Evolutionary conservation across 2,329 filamentous ascomycete genomes (phyloP), one percentile per base, ranked within the genome.

Genomic region (Cladosporium phlei): DNA sequence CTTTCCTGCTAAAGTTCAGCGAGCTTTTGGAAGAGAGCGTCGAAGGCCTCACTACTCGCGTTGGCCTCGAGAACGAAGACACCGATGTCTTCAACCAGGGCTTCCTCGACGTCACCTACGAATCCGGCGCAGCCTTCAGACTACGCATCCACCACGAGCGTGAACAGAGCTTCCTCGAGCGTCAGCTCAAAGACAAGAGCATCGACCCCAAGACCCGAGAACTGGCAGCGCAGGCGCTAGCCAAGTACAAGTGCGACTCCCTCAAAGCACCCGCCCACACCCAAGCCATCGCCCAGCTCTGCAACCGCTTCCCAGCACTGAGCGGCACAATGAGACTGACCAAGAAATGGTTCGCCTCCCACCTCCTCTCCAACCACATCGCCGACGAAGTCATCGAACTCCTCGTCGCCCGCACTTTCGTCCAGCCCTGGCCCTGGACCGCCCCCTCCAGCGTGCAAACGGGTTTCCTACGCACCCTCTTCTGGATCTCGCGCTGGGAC

Each of bases 121-220:
- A 82, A 3, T 77, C 75, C 2, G 85, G 85, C 0, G 78, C 84
- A 17, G 74, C 80, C 0, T 97, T 97, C 68, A 85, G 91, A 4
- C 69, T 97, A 22, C 83, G 91, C 35, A 88, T 97, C 50, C 84
- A 94, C 59, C 87, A 90, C 63, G 93, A 97, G 51, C 78, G 90
- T 37, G 93, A 97, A 61, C 82, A 88, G 56, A 80, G 77, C 0
- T 74, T 97, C 1, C 76, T 97, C 4, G 84, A 93, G 55, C 81
- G 84, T n/a, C 80, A 82, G 50, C 73, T 88, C 37, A 87, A 85
- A 60, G 84, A 90, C 61, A 88, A 85, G 60, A 77, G 76, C 0
- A 67, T 83, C 2, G 81, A 84, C 43, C 78, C 78, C 12, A 76
- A 78, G 34, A 71, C 76, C 14, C 82, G 86, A 47, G 83, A 90